A percentile compares a stretch with the other conserved stretches of the same genome.
phyloP scores from a whole-genome alignment of 75 land plant species.

The Sequoiadendron giganteum region DNA sequence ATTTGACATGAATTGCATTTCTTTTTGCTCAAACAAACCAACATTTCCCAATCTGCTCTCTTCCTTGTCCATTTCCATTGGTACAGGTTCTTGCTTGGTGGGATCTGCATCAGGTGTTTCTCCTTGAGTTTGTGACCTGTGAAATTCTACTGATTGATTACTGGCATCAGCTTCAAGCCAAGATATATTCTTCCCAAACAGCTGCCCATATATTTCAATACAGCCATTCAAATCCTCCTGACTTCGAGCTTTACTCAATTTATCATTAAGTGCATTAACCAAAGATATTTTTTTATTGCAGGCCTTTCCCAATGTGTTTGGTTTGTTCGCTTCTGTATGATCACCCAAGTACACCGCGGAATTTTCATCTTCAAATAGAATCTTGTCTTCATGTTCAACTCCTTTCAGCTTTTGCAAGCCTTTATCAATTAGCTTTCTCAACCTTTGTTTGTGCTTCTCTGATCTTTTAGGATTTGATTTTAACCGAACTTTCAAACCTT shows the following conservation, averaged over 20 bases:
- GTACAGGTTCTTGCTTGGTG: not conserved
- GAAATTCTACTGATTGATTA: constrained; percentile 7
- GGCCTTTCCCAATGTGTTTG: constrained; percentile 32
- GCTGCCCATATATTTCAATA: constrained; percentile 36
- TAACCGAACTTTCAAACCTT: constrained; percentile 36
- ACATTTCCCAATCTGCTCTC: not conserved
- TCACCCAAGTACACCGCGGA: constrained; percentile 20
- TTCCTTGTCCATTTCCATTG: constrained; percentile 4
- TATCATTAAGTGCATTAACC: constrained; percentile 56
- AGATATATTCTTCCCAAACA: constrained; percentile 18
- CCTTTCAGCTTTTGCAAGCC: constrained; percentile 47
- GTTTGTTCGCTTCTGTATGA: constrained; percentile 17
- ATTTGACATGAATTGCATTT: constrained; percentile 9
- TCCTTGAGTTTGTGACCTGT: constrained; percentile 1
- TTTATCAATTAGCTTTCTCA: constrained; percentile 36
- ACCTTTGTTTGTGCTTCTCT: constrained; percentile 42
- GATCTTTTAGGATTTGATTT: constrained; percentile 37
- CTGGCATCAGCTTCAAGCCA: constrained; percentile 5
- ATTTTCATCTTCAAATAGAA: constrained; percentile 20
- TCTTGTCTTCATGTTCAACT: constrained; percentile 25
- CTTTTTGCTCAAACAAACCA: not conserved
- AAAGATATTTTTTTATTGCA: constrained; percentile 31
- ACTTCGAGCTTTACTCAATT: constrained; percentile 60
- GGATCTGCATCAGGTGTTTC: not conserved
- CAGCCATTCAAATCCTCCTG: constrained; percentile 69